Evolutionary conservation across 495 filamentous ascomycete species (phyloP).

Genomic region (Oidiodendron maius): DNA sequence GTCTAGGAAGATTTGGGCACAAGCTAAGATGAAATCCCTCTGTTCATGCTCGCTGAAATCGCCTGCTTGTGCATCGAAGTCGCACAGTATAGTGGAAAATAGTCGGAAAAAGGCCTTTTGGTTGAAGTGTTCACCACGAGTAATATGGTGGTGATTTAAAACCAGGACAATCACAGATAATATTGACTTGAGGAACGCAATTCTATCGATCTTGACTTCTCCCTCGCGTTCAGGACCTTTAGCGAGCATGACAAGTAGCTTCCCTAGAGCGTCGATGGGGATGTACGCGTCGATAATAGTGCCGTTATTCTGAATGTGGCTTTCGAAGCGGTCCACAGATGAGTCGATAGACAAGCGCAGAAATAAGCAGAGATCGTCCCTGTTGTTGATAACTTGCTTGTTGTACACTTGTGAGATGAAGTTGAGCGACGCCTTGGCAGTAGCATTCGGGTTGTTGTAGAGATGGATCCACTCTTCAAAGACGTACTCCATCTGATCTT

Average conservation of each 20-base stretch:
- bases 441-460: slow-evolving; percentile 63
- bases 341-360: slow-evolving; percentile 76
- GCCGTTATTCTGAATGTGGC: slow-evolving; percentile 51
- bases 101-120: slow-evolving; percentile 88
- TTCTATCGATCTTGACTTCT: slow-evolving; percentile 52
- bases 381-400: slow-evolving; percentile 58
- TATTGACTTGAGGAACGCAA: slow-evolving; percentile 66
- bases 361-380: slow-evolving; percentile 72
- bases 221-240: slow-evolving; percentile 53
- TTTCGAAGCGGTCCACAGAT: slow-evolving; percentile 70
- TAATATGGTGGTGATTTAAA: slow-evolving; percentile 78
- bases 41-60: slow-evolving; percentile 39
- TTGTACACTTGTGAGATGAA: slow-evolving; percentile 85
- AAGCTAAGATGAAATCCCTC: slow-evolving; percentile 59
- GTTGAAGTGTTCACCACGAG: slow-evolving; percentile 74
- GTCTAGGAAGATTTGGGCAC: slow-evolving; percentile 68
- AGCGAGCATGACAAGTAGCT: slow-evolving; percentile 70
- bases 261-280: slow-evolving; percentile 80
- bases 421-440: slow-evolving; percentile 61
- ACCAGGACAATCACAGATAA: slow-evolving; percentile 71
- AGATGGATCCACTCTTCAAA: slow-evolving; percentile 92
- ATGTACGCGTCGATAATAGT: slow-evolving; percentile 66
- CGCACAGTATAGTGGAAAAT: slow-evolving; percentile 77
- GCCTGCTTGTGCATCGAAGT: slow-evolving; percentile 34
- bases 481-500: slow-evolving; percentile 85